Evolutionary conservation across 306 rosid species (phyloP), one percentile per base, ranked within the genome.

Genomic region (Cajanus cajan): DNA sequence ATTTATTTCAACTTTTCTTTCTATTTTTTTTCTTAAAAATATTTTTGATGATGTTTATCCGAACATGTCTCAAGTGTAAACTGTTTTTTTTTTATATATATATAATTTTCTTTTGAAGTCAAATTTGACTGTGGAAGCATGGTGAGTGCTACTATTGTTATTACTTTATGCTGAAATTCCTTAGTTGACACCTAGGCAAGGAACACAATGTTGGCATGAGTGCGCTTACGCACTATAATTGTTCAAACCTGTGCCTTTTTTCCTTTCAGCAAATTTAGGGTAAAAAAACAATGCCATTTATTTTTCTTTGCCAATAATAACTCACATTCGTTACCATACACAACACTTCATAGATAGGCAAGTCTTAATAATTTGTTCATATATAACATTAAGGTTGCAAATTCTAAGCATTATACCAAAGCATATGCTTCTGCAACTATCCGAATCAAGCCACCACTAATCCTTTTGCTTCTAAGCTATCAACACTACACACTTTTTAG

Each of bases 161-260:
- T 4, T 25, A 41, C 22, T 47, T 59, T 59, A 31, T 31, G 71
- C 9, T 24, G 41, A 11, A 76, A 25, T 36, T 52, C 28, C 22
- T 83, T 44, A 80, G 85, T 80, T 80, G 87, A 73, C 82, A 86
- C 68, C 39, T 5, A 73, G 7, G 76, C 81, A 80, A 44, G 58
- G 12, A 86, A 54, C 75, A 86, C 68, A 61, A 74, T 13, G 2
- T 51, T 8, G 37, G 71, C 52, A 18, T 71, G 75, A 88, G 83
- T 86, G 88, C 82, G 71, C 77, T 51, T 67, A 40, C 77, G 51
- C 28, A 37, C 21, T 69, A 8, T 47, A 24, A 40, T 74, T 66
- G 41, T 58, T 61, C 68, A 24, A 11, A 54, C 8, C n/a, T n/a
- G 4, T 66, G 7, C n/a, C 44, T 8, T 65, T 71, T 71, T 40